A percentile compares a stretch with the other conserved stretches of the same genome.
phyloP scores from a whole-genome alignment of 768 basidiomycete species.

The Macrolepiota albuminosa region DNA sequence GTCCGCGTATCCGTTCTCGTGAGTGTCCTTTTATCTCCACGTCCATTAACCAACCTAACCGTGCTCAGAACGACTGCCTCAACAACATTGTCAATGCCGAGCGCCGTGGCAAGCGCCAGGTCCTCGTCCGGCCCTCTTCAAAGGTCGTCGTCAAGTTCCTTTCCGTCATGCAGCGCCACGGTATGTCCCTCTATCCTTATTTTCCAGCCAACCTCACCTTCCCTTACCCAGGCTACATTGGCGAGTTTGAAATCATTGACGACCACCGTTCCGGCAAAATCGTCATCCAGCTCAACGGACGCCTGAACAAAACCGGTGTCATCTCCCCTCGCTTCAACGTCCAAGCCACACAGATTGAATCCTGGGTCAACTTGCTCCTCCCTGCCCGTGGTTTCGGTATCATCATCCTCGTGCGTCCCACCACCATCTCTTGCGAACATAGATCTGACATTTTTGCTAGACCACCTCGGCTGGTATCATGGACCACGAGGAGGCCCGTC shows the following conservation, averaged over 20 bases:
- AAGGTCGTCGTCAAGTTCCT: slow-evolving; percentile 99
- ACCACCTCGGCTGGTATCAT: slow-evolving; percentile 98
- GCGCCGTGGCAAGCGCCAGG: slow-evolving; percentile 99
- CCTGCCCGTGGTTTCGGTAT: slow-evolving; percentile 96
- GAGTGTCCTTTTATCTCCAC: slow-evolving; percentile 33
- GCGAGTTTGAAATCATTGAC: slow-evolving; percentile 97
- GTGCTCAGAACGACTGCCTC: slow-evolving; percentile 41
- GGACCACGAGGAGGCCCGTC: slow-evolving; percentile 98
- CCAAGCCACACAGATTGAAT: slow-evolving; percentile 86
- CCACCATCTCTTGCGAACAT: neutral
- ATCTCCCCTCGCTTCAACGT: slow-evolving; percentile 99
- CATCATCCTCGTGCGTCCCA: slow-evolving; percentile 77
- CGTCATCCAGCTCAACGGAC: slow-evolving; percentile 96
- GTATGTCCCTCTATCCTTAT: slow-evolving; percentile 40
- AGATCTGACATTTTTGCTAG: slow-evolving; percentile 28
- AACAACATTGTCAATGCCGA: slow-evolving; percentile 99
- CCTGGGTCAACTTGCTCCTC: slow-evolving; percentile 95
- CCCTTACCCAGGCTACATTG: slow-evolving; percentile 76
- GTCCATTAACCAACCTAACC: neutral
- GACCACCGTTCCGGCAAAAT: slow-evolving; percentile 99
- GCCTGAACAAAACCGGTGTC: slow-evolving; percentile 99
- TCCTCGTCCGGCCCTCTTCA: slow-evolving; percentile 93
- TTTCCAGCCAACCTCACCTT: neutral
- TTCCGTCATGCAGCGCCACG: slow-evolving; percentile 98
- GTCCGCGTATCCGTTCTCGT: slow-evolving; percentile 86